Percentiles rank a stretch among this genome's conserved stretches.
These are phyloP conservation scores for Solanum hybrid DNA, from an alignment of 305 asterid genomes.

Conservation along the genomic window DNA sequence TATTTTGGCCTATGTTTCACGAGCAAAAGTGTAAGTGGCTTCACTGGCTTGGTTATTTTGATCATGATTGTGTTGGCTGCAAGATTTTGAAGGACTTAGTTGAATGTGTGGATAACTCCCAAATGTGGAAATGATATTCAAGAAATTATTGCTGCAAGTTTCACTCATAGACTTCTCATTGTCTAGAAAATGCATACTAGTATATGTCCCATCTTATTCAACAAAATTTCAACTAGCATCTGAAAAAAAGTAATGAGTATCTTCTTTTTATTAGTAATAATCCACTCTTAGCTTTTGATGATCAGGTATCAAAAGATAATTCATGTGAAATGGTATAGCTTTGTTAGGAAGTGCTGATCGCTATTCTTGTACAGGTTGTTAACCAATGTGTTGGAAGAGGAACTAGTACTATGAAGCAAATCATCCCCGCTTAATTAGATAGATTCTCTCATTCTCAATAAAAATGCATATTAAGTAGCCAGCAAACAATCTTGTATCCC, in stretches of 20 bases:
- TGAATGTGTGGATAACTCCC: neutral
- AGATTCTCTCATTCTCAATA: constrained; percentile 1
- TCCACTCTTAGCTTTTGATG: neutral
- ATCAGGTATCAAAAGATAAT: neutral
- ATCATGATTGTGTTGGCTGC: neutral
- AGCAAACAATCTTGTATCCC: neutral
- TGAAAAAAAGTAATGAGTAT: neutral
- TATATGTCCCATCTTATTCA: neutral
- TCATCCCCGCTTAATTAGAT: neutral
- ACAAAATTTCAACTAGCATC: neutral
- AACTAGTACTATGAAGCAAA: neutral
- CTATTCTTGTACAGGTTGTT: neutral
- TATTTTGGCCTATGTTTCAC: constrained; percentile 73
- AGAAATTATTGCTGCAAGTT: neutral
- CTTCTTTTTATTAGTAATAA: neutral
- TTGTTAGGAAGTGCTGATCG: neutral
- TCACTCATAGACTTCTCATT: neutral
- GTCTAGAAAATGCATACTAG: neutral
- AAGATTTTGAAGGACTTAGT: neutral
- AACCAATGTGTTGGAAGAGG: neutral
- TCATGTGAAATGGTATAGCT: neutral
- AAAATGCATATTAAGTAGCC: neutral
- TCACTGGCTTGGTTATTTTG: neutral
- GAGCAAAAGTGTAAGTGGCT: constrained; percentile 67
- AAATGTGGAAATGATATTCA: neutral